These are phyloP conservation scores for Claviceps sp. DNA, from an alignment of 2,329 filamentous ascomycete species.

Conservation along the genomic window DNA sequence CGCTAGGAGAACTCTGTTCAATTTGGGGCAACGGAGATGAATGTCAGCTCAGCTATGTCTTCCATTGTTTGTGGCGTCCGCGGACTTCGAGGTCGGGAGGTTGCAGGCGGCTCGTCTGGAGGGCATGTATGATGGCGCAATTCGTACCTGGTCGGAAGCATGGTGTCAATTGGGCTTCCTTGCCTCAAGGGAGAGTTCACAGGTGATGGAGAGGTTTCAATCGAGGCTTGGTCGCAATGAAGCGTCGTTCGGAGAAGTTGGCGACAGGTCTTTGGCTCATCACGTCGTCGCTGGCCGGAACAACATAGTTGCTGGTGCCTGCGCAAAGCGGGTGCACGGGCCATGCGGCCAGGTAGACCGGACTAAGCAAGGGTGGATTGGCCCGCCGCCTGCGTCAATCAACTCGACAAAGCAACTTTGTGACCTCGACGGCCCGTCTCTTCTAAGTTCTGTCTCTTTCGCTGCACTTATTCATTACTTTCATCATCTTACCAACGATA, in stretches of 20 bases:
- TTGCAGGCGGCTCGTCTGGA: constrained; percentile 2
- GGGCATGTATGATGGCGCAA: not conserved
- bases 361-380: not conserved
- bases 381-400: not conserved
- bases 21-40: not conserved
- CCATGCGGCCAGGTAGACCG: not conserved
- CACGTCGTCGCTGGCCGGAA: constrained; percentile 9
- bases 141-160: constrained; percentile 27
- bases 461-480: not conserved
- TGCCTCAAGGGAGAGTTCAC: not conserved
- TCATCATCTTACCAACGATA: not conserved
- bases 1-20: constrained; percentile 33
- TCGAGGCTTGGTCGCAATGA: constrained; percentile 1
- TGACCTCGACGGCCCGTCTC: not conserved
- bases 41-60: constrained; percentile 2
- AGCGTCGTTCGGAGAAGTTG: not conserved
- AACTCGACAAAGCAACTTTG: constrained; percentile 1
- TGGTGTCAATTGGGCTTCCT: constrained; percentile 11
- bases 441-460: not conserved
- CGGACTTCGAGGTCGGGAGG: not conserved
- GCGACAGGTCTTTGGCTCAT: too few species aligned
- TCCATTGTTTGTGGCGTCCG: not conserved
- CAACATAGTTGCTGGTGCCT: constrained; percentile 8
- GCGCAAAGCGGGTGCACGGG: not conserved
- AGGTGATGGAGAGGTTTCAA: not conserved